A percentile compares a stretch with the other conserved stretches of the same genome.
These are phyloP conservation scores for Nepenthes mirabilis DNA, from an alignment of 148 eudicot species.

Conservation along the genomic window DNA sequence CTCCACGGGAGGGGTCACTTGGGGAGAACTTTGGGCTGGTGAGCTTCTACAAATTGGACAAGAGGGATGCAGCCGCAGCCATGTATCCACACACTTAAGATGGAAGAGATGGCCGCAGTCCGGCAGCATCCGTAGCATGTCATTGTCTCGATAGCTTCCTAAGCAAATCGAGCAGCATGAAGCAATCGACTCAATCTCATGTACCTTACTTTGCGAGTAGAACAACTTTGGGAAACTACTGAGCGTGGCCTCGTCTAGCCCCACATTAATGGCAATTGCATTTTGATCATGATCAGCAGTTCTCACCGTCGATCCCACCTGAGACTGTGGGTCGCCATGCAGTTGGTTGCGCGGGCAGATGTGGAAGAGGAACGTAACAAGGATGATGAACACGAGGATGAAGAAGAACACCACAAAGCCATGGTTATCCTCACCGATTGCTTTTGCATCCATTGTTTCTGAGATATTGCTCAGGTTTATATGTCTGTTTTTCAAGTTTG, in stretches of 20 bases:
- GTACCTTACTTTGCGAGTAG: conserved; percentile 10
- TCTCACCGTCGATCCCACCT: background rate
- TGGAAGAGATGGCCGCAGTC: conserved; percentile 41
- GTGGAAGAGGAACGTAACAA: conserved; percentile 17
- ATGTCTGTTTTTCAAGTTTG: too few species aligned
- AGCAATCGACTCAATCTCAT: background rate
- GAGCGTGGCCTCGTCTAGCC: conserved; percentile 23
- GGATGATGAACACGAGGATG: conserved; percentile 11
- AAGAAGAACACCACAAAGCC: conserved; percentile 15
- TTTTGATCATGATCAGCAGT: background rate
- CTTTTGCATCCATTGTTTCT: background rate
- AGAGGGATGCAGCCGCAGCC: conserved; percentile 24
- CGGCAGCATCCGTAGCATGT: conserved; percentile 25
- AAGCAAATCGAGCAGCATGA: conserved; percentile 34
- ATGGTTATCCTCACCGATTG: background rate
- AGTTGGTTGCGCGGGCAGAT: conserved; percentile 5
- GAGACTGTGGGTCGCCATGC: background rate
- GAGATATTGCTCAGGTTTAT: too few species aligned
- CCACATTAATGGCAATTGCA: background rate
- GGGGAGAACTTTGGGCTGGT: conserved; percentile 15
- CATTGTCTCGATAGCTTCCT: conserved; percentile 25
- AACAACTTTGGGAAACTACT: conserved; percentile 7
- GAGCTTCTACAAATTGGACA: conserved; percentile 41
- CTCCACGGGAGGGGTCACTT: background rate
- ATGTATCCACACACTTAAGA: conserved; percentile 30